A percentile compares a stretch with the other conserved stretches of the same genome.
phyloP scores from a whole-genome alignment of 225 moss, liverwort and hornwort species.

The Sphagnum tenellum region DNA sequence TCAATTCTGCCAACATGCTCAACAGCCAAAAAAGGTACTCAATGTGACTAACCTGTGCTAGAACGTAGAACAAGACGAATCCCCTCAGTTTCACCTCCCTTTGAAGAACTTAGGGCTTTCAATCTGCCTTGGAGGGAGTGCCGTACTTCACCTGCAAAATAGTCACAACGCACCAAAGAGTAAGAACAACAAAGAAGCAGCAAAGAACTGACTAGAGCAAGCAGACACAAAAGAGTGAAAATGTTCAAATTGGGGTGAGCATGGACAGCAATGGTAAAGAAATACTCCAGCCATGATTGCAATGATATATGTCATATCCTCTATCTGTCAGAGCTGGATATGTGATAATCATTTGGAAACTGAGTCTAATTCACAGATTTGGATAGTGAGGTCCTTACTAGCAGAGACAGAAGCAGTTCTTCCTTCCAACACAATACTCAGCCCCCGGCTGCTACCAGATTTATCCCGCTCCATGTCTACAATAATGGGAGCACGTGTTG shows the following conservation, averaged over 20 bases:
- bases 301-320: too few relatives aligned
- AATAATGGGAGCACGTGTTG: conserved; percentile 86
- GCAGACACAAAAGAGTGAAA: too few relatives aligned
- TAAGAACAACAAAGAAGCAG: too few relatives aligned
- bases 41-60: conserved; percentile 52
- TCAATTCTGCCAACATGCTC: too few relatives aligned
- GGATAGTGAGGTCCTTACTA: conserved; percentile 45
- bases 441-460: conserved; percentile 56
- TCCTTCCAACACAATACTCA: conserved; percentile 86
- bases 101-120: conserved; percentile 42
- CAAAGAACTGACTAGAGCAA: too few relatives aligned
- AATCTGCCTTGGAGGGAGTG: conserved; percentile 93
- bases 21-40: too few relatives aligned
- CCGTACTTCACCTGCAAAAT: conserved; percentile 72
- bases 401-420: conserved; percentile 84
- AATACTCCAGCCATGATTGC: too few relatives aligned
- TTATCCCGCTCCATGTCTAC: conserved; percentile 87
- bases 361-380: not conserved
- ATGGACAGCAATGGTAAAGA: too few relatives aligned
- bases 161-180: too few relatives aligned
- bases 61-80: conserved; percentile 81
- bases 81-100: conserved; percentile 66
- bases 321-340: too few relatives aligned
- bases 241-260: too few relatives aligned
- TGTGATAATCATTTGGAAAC: not conserved